These are phyloP conservation scores for Cerrena zonata DNA, from an alignment of 1,284 basidiomycete genomes.

Conservation along the genomic window DNA sequence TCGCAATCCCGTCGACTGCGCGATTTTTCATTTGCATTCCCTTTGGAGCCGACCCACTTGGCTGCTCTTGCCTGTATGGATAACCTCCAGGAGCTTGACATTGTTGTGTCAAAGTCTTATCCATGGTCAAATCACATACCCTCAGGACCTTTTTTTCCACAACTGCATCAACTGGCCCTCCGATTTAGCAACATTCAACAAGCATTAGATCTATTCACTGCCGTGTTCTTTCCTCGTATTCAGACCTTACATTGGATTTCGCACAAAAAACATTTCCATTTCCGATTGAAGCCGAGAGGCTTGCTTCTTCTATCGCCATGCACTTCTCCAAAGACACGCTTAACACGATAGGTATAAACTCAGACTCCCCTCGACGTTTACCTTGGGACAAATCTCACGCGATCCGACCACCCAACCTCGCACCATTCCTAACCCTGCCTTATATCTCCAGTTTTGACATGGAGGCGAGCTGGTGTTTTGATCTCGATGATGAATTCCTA, in stretches of 20 bases:
- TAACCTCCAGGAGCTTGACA: background rate
- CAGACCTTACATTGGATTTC: background rate
- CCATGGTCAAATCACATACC: background rate
- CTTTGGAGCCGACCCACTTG: background rate
- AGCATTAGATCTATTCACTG: background rate
- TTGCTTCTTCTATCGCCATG: too few species aligned
- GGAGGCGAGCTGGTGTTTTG: background rate
- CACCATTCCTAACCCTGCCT: background rate
- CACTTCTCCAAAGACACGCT: too few species aligned
- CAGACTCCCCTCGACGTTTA: background rate
- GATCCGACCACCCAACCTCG: background rate
- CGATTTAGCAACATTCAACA: background rate
- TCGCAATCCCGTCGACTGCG: background rate
- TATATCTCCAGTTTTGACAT: background rate
- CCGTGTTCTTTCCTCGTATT: background rate
- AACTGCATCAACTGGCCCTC: background rate
- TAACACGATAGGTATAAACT: background rate
- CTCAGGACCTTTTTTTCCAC: background rate
- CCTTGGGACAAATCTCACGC: background rate
- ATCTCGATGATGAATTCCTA: background rate
- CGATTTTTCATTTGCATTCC: background rate
- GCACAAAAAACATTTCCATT: background rate
- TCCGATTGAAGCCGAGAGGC: background rate
- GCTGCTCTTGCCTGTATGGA: background rate
- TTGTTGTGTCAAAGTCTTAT: background rate